phyloP scores from a whole-genome alignment of 306 rosid species.

The Cyamopsis tetragonoloba region DNA sequence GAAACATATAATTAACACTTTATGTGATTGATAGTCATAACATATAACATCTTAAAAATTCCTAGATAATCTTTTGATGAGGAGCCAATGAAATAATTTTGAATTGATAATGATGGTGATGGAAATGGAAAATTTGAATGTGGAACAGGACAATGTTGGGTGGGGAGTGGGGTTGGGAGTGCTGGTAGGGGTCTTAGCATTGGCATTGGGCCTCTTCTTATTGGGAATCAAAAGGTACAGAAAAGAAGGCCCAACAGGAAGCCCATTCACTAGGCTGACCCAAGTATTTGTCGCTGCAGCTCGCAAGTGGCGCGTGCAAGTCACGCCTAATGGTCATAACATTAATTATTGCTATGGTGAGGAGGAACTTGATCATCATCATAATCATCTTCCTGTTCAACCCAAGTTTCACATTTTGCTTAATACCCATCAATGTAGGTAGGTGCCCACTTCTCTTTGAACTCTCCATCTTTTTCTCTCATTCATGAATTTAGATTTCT shows the following conservation, averaged over 20 bases:
- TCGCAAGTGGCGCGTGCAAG: conserved; percentile 47
- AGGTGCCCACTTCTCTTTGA: conserved; percentile 25
- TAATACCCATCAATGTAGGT: conserved; percentile 50
- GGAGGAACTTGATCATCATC: conserved; percentile 5
- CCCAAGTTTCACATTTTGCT: conserved; percentile 25
- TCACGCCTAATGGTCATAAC: neutral
- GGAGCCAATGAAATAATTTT: neutral
- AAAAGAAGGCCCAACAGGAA: conserved; percentile 40
- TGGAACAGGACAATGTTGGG: conserved; percentile 57
- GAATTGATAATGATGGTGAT: neutral
- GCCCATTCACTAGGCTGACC: conserved; percentile 59
- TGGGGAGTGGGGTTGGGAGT: conserved; percentile 64
- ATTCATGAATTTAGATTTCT: neutral
- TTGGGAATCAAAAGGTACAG: conserved; percentile 51
- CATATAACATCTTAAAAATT: too few relatives aligned
- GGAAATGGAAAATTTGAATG: neutral
- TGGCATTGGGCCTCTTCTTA: conserved; percentile 46
- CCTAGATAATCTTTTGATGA: neutral
- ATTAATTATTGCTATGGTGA: conserved; percentile 29
- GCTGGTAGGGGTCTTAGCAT: conserved; percentile 46
- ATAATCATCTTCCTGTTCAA: conserved; percentile 2
- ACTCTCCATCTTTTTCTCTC: neutral
- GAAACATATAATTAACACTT: too few relatives aligned
- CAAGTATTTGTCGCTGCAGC: conserved; percentile 52
- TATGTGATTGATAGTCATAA: too few relatives aligned